Conservation (phyloP, 2,329 filamentous ascomycete species). For the Ampelomyces quisqualis region DNA sequence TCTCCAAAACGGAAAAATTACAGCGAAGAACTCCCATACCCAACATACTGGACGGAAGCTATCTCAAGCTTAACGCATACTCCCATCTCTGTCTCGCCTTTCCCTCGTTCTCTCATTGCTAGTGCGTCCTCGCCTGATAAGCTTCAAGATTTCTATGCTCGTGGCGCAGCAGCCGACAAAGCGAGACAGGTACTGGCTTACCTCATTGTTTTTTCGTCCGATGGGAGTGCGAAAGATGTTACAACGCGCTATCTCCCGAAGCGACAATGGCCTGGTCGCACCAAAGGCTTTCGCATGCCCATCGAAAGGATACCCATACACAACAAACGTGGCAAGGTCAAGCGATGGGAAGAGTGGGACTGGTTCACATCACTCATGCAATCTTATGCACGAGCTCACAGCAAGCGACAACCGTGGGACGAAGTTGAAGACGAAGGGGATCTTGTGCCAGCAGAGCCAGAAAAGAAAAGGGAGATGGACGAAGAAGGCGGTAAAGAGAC, state of each 20-base stretch:
- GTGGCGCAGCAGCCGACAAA: slow-evolving; percentile 79
- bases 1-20: slow-evolving; percentile 53
- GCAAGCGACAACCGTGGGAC: slow-evolving; percentile 67
- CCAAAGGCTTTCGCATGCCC: slow-evolving; percentile 79
- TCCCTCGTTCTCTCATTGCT: slow-evolving; percentile 51
- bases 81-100: slow-evolving; percentile 74
- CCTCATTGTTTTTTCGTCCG: slow-evolving; percentile 75
- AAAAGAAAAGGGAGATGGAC: slow-evolving; percentile 63
- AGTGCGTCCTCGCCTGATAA: slow-evolving; percentile 69
- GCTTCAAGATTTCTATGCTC: slow-evolving; percentile 74
- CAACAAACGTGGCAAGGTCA: slow-evolving; percentile 74
- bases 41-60: slow-evolving; percentile 92
- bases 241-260: slow-evolving; percentile 87
- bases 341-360: slow-evolving; percentile 74
- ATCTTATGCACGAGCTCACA: slow-evolving; percentile 61
- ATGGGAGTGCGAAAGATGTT: slow-evolving; percentile 91
- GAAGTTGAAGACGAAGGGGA: slow-evolving; percentile 77
- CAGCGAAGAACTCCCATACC: slow-evolving; percentile 76
- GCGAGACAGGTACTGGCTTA: slow-evolving; percentile 90
- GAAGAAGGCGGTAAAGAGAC: slow-evolving; percentile 72
- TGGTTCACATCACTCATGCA: slow-evolving; percentile 85
- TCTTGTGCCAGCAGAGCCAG: slow-evolving; percentile 69
- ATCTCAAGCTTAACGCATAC: slow-evolving; percentile 78
- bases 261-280: slow-evolving; percentile 80
- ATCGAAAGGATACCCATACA: slow-evolving; percentile 79